Percentiles rank a stretch among this genome's conserved stretches.
These are phyloP conservation scores for Alternaria alternata DNA, from an alignment of 2,329 filamentous ascomycete species.

Conservation along the genomic window DNA sequence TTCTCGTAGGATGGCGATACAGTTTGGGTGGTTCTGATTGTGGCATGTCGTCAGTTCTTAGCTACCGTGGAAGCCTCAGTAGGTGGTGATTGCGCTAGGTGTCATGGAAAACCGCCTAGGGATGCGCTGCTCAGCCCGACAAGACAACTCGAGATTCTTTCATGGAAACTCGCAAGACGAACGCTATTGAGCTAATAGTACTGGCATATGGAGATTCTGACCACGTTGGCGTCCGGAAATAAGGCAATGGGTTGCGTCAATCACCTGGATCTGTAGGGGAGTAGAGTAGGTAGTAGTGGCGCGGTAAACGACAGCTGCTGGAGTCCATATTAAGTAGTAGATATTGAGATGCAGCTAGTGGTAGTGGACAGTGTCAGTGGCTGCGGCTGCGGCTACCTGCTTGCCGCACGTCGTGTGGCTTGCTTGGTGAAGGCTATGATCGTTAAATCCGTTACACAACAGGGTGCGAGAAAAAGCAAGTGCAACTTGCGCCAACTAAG, in stretches of 20 bases:
- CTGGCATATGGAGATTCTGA: not conserved
- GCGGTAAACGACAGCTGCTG: not conserved
- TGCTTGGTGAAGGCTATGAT: not conserved
- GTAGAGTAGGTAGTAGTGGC: not conserved
- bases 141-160: not conserved
- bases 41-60: slow-evolving; percentile 18
- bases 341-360: not conserved
- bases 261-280: not conserved
- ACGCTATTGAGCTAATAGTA: not conserved
- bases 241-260: not conserved
- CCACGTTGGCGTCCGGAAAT: not conserved
- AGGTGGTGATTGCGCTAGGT: not conserved
- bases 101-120: not conserved
- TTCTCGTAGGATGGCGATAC: slow-evolving; percentile 36
- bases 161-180: not conserved
- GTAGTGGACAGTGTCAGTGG: not conserved
- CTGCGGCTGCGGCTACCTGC: not conserved
- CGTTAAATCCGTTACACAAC: not conserved
- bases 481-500: not conserved
- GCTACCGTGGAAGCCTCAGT: not conserved
- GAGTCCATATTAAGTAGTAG: not conserved
- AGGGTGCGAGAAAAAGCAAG: not conserved
- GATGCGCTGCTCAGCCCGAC: not conserved
- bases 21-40: slow-evolving; percentile 11
- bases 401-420: not conserved